Base-by-base conservation (phyloP, 164 flowering plant genomes). In the Umbilicus rupestris region DNA sequence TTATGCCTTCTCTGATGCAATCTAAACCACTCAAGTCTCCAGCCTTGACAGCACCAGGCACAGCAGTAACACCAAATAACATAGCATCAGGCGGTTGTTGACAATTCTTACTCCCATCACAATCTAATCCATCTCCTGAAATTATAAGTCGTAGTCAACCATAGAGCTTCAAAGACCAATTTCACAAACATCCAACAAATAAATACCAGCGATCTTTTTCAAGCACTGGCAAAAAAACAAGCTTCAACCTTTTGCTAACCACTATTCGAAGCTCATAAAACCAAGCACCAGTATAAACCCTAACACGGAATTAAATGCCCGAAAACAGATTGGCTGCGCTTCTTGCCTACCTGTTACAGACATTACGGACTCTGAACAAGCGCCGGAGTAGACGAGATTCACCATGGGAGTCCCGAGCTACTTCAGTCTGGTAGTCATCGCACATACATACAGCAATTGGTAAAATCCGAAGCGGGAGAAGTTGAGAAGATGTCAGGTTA, bases 61-160 rank as follows among this genome's bases (percentile, higher is more conserved):
- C 26, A 22, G 30, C 60, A 55, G 29, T 5, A 55, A 20, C 60
- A 7, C 30, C 60, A 55, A 1, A n/a, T 55, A 55, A 2, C 60
- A 5, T 29, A 55, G 2, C 60, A 7, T 22, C n/a, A 10, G 29
- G n/a, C 15, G 3, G 60, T 55, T 9, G 8, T 20, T 29, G 39
- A 60, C 39, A 5, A 39, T 20, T 28, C 19, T 55, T 17, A 30
- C 2, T 28, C 33, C 60, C 33, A 55, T 12, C 60, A 55, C 3
- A 37, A 22, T 37, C 45, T 6, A n/a, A 37, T 63, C 46, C 65
- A 63, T 19, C 11, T 63, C 65, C 65, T 63, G 45, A 63, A 31
- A 22, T 6, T 5, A 20, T 20, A n/a, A n/a, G 8, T 19, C 15
- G 16, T 16, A n/a, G 19, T 14, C 14, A 45, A 45, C 20, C 49